Percentiles rank a stretch among this genome's conserved stretches.
Conservation (phyloP, 306 rosid genomes). For the Quercus parvula region DNA sequence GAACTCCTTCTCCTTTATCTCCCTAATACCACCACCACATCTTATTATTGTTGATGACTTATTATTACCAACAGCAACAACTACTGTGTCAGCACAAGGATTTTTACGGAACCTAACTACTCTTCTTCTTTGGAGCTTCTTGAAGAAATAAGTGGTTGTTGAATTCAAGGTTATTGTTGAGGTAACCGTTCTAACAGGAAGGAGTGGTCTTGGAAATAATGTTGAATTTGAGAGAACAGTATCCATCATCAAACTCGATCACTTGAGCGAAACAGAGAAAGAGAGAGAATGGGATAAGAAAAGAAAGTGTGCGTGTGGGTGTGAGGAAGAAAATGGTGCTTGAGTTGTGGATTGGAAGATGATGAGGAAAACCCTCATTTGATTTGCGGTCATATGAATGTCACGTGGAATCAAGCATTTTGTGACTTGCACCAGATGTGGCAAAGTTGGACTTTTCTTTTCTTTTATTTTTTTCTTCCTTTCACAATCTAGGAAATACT, state of each 20-base stretch:
- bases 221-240: conserved; percentile 39
- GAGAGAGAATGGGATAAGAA: not conserved
- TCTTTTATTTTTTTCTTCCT: too few relatives aligned
- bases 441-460: too few relatives aligned
- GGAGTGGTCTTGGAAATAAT: conserved; percentile 19
- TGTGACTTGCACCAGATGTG: too few relatives aligned
- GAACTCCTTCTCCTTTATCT: conserved; percentile 67
- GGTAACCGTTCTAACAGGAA: conserved; percentile 30
- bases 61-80: too few relatives aligned
- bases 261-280: not conserved
- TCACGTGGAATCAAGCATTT: too few relatives aligned
- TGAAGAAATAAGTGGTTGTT: conserved; percentile 11
- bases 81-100: too few relatives aligned
- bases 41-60: too few relatives aligned
- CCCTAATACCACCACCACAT: conserved; percentile 42
- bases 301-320: not conserved
- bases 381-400: too few relatives aligned
- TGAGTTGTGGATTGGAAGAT: not conserved
- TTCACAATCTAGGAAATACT: too few relatives aligned
- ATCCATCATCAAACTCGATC: conserved; percentile 17
- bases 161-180: conserved; percentile 5
- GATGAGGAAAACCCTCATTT: too few relatives aligned
- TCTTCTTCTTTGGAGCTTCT: conserved; percentile 22
- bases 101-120: not conserved
- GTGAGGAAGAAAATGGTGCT: not conserved